Conservation (phyloP, 805 yeast species). For the Cyberlindnera xishuangbannaensis region DNA sequence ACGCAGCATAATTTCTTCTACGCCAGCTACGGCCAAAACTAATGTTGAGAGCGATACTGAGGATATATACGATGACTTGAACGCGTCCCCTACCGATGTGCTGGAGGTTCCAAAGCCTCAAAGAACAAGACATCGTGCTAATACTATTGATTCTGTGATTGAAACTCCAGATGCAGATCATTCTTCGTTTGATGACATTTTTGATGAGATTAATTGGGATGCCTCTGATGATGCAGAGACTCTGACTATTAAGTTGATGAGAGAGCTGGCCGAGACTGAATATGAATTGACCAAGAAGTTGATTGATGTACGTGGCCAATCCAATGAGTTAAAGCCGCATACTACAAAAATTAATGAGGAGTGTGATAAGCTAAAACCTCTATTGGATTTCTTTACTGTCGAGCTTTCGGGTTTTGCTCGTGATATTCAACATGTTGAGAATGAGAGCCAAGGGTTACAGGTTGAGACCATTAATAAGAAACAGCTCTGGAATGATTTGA, state of each 20-base stretch:
- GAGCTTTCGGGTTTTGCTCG: constrained; percentile 59
- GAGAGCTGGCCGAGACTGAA: constrained; percentile 57
- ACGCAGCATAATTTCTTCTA: constrained; percentile 2
- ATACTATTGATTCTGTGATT: constrained; percentile 29
- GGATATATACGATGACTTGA: constrained; percentile 17
- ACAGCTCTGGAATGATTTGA: constrained; percentile 62
- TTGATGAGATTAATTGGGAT: constrained; percentile 77
- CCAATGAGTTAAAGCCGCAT: constrained; percentile 36
- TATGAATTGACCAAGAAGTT: constrained; percentile 54
- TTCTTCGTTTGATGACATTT: constrained; percentile 49
- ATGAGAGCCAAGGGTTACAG: constrained; percentile 75
- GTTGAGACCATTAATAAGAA: constrained; percentile 79
- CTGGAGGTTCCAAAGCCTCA: constrained; percentile 7
- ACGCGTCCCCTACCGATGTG: constrained; percentile 6
- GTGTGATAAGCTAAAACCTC: constrained; percentile 50
- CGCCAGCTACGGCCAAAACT: constrained; percentile 15
- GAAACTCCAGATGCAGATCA: constrained; percentile 22
- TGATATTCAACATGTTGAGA: constrained; percentile 66
- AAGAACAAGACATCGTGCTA: constrained; percentile 21
- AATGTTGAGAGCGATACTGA: constrained; percentile 15
- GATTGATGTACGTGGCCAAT: constrained; percentile 42
- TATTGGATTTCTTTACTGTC: constrained; percentile 50
- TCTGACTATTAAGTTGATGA: constrained; percentile 50
- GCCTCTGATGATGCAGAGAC: constrained; percentile 56
- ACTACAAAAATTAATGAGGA: constrained; percentile 41